A percentile compares a stretch with the other conserved stretches of the same genome.
Conservation (phyloP, 192 early-diverging fungal genomes). For the Coemansia erecta region DNA sequence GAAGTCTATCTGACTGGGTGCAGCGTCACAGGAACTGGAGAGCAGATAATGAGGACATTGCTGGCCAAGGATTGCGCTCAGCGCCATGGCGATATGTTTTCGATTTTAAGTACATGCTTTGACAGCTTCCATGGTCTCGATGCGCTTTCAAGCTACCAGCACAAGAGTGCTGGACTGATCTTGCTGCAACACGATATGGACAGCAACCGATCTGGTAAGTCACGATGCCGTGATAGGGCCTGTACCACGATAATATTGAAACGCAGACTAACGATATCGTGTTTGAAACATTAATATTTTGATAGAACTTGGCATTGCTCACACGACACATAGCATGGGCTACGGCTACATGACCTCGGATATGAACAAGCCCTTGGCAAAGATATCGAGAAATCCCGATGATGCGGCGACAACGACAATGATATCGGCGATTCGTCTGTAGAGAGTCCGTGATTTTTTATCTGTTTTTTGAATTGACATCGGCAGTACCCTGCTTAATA, state of each 20-base stretch:
- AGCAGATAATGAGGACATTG: conserved; percentile 78
- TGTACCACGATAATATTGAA: too few species aligned
- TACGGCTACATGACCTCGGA: conserved; percentile 32
- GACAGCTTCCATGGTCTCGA: conserved; percentile 8
- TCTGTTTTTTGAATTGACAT: background rate
- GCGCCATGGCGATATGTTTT: conserved; percentile 17
- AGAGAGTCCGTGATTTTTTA: background rate
- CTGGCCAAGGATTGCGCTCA: conserved; percentile 63
- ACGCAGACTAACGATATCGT: background rate
- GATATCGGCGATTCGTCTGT: conserved; percentile 22
- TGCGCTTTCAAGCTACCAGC: conserved; percentile 2
- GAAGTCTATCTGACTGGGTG: conserved; percentile 52
- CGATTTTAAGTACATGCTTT: conserved; percentile 17
- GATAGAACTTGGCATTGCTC: conserved; percentile 66
- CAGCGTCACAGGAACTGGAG: conserved; percentile 72
- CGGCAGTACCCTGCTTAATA: background rate
- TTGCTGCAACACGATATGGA: conserved; percentile 24
- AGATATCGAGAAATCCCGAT: conserved; percentile 33
- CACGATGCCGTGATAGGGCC: conserved; percentile 1
- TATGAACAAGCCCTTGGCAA: conserved; percentile 22
- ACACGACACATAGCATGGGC: conserved; percentile 75
- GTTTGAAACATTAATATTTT: conserved; percentile 2
- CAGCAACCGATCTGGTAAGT: conserved; percentile 15
- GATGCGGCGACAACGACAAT: background rate
- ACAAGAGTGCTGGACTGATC: conserved; percentile 25